Evolutionary conservation across 2,329 filamentous ascomycete genomes (phyloP).

Genomic region (Diaporthe humulicola): DNA sequence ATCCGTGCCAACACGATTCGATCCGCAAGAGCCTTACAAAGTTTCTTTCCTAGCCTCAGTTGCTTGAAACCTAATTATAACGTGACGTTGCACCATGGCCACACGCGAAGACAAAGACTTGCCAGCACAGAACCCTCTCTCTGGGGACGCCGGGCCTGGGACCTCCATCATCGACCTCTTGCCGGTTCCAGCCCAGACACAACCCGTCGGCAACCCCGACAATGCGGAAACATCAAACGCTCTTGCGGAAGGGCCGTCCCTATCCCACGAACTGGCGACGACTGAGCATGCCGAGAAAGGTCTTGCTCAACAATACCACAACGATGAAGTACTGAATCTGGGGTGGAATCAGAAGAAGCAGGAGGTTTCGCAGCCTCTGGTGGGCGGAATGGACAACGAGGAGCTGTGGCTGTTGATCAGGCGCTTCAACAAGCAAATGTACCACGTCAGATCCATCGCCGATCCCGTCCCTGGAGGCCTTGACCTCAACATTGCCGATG

Average conservation of each 20-base stretch:
- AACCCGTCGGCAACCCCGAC: slow-evolving; percentile 48
- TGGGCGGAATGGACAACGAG: slow-evolving; percentile 78
- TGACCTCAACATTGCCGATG: slow-evolving; percentile 84
- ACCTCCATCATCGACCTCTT: slow-evolving; percentile 49
- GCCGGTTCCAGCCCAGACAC: slow-evolving; percentile 49
- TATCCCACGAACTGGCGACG: slow-evolving; percentile 60
- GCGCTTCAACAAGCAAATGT: slow-evolving; percentile 80
- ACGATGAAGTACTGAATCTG: slow-evolving; percentile 72
- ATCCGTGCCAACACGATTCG: not conserved
- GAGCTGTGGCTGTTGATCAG: slow-evolving; percentile 80
- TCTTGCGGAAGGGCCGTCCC: slow-evolving; percentile 48
- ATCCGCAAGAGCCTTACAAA: not conserved
- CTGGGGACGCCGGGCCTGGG: slow-evolving; percentile 42
- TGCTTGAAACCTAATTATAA: not conserved
- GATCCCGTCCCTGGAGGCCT: slow-evolving; percentile 74
- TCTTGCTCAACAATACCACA: slow-evolving; percentile 60
- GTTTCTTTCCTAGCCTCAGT: not conserved
- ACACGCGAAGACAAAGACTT: not conserved
- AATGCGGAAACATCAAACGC: slow-evolving; percentile 43
- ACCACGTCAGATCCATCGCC: slow-evolving; percentile 76
- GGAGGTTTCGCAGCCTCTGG: slow-evolving; percentile 69
- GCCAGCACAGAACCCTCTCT: slow-evolving; percentile 33
- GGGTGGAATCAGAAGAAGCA: slow-evolving; percentile 77
- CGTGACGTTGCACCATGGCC: not conserved
- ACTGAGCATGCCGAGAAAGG: slow-evolving; percentile 59